Evolutionary conservation across 129 eudicot genomes (phyloP), one percentile per base, ranked within the genome.

Genomic region (Pseudognaphalium luteoalbum): DNA sequence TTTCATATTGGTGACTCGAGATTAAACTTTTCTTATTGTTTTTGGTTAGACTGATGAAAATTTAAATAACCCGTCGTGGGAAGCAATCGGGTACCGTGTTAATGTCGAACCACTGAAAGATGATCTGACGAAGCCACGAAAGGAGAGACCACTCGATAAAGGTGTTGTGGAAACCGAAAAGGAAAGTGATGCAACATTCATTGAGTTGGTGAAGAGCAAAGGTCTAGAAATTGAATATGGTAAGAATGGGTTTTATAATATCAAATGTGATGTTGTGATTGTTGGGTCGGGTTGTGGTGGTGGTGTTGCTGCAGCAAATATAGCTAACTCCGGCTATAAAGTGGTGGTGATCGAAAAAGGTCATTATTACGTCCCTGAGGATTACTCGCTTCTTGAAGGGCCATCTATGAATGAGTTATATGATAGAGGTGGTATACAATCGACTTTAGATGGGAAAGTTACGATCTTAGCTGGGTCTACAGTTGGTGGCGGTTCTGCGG

Each of bases 221-320:
- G 96, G 96, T 54, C 79, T 94, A 22, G 58, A 74, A 72, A 82
- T 94, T 7, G 85, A 87, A 52, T 86, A 88, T 11, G 47, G 57
- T 16, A 19, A 76, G 16, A 28, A 50, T 6, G 65, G 83, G n/a
- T 39, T 72, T 12, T 82, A 59, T 52, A 87, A 39, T 33, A 86
- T 95, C 70, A 87, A 87, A 80, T 95, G 97, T 65, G 99, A 95
- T 57, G 97, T 89, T 2, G 88, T 89, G 11, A 89, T 95, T 28
- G 88, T 95, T 2, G 99, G 99, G 22, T 95, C 96, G 8, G 99
- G 99, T 34, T 89, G 96, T 56, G 99, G 99, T 20, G 99, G 99
- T 1, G 97, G 97, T 12, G 97, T 95, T 72, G 96, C 97, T 16
- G 99, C 99, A 0, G 90, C 94, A 2, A 80, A 87, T 79, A 96